Evolutionary conservation across 345 rosid genomes (phyloP), one percentile per base, ranked within the genome.

Genomic region (Isatis tinctoria): DNA sequence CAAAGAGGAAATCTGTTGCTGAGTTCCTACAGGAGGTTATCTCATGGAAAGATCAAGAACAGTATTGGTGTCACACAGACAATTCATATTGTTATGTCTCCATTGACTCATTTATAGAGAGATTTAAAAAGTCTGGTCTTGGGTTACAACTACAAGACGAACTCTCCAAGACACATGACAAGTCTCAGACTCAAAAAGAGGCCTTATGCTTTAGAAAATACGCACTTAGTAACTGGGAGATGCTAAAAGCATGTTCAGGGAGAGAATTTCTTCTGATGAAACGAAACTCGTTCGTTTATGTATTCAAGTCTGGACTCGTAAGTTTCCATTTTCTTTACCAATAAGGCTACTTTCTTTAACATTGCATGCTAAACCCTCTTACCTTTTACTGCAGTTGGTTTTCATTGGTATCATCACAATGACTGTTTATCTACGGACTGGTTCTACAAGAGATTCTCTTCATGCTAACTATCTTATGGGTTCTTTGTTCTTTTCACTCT

Each of bases 11-110:
- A 82, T 88, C 88, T 36, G 87, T 85, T 14, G 93, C 97, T 13
- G 97, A 89, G 58, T 92, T 90, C 78, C 80, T 89, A 57, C 97
- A 92, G 77, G 96, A 92, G 77, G 97, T 86, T 17, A 78, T 70
- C 26, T 86, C 85, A 51, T 82, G 60, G 67, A 79, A 83, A 67
- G 89, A 86, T 71, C 88, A 77, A 79, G 85, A 73, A 47, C 82
- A 73, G 14, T 83, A 85, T 69, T 85, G 88, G 88, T 67, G 27
- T 17, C 75, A 62, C 48, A 36, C 9, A 30, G 77, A 70, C 56
- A 32, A 4, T 28, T 82, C 80, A 27, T 80, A 82, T 70, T 28
- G 60, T 24, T 82, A 80, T 40, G 74, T 85, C 11, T 73, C 85
- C 48, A 82, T 69, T 6, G 80, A 74, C 40, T 65, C 78, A 40